Percentiles rank a stretch among this genome's conserved stretches.
Evolutionary conservation across 1,139 yeast species (phyloP).

Genomic region (Debaryomyces psychrophilus): DNA sequence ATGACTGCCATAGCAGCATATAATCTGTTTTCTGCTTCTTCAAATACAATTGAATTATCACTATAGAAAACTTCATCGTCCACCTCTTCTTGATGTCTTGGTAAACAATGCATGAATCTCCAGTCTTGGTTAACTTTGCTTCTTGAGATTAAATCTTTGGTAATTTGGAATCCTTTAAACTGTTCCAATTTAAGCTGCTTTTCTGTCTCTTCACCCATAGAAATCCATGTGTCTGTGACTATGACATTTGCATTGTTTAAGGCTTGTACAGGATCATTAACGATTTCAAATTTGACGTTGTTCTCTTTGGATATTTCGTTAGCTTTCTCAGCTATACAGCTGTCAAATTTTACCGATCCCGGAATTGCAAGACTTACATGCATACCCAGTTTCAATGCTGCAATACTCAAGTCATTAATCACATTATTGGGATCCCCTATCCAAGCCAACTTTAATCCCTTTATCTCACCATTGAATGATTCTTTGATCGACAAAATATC

Average conservation of each 20-base stretch:
- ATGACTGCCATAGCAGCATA: constrained; percentile 95
- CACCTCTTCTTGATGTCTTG: constrained; percentile 94
- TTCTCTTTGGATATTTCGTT: constrained; percentile 47
- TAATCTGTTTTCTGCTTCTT: constrained; percentile 93
- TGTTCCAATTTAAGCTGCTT: constrained; percentile 64
- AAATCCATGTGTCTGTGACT: constrained; percentile 89
- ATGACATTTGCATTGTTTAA: constrained; percentile 67
- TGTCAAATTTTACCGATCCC: constrained; percentile 60
- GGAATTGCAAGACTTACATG: constrained; percentile 80
- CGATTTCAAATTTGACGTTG: constrained; percentile 54
- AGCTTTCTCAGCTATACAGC: constrained; percentile 54
- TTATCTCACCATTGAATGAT: constrained; percentile 48
- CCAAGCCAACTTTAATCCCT: constrained; percentile 79
- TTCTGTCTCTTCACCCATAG: constrained; percentile 90
- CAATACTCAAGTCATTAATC: constrained; percentile 80
- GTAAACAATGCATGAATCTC: constrained; percentile 78
- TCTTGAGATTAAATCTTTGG: constrained; percentile 53
- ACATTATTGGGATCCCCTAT: constrained; percentile 93
- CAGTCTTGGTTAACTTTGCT: constrained; percentile 63
- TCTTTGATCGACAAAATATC: constrained; percentile 78
- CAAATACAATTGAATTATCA: constrained; percentile 81
- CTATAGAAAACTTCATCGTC: constrained; percentile 90
- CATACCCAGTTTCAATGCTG: constrained; percentile 76
- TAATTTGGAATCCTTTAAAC: constrained; percentile 78
- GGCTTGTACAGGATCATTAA: constrained; percentile 68